Evolutionary conservation across 2,329 filamentous ascomycete genomes (phyloP), one percentile per base, ranked within the genome.

Genomic region (Calonectria naviculata): DNA sequence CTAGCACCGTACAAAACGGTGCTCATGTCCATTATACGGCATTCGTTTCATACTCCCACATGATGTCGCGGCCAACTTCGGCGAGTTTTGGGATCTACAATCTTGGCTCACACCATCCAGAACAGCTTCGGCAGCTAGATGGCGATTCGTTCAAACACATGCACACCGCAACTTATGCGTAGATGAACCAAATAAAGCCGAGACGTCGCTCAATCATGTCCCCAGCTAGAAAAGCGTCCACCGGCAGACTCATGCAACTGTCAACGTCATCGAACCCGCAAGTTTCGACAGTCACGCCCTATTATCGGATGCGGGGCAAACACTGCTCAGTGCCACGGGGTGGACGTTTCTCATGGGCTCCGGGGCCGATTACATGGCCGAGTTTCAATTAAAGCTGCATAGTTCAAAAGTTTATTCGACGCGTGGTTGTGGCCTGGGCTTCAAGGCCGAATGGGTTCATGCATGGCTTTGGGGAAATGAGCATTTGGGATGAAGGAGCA

Each of bases 371-470:
- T 46, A 62, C 62, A 54, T 65, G 28, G 36, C 67, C 67, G 19
- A 29, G 49, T 64, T 44, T 29, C 54, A 41, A 41, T 58, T 52
- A 68, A 60, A 52, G 38, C 28, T 65, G 49, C 67, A 56, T 61
- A 46, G 47, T 17, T 34, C 56, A 46, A 36, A 36, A 69, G 58
- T 46, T 17, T 44, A 29, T 58, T 36, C 38, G 52, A 65, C 61
- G 49, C 38, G 67, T 58, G 63, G 44, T 62, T 36, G 44, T 44
- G 36, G 62, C 31, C 44, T 38, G 41, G 44, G 58, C 34, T 63
- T 52, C 36, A 49, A 49, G 52, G n/a, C 28, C 54, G 24, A 46
- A 65, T 70, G 17, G 28, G 63, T 67, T 70, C 68, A 70, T 70
- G 68, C 68, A 63, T 63, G n/a, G 56, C 44, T 42, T 31, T 56